Conservation (phyloP, 805 yeast species). For the Vanderwaltozyma verrucispora region DNA sequence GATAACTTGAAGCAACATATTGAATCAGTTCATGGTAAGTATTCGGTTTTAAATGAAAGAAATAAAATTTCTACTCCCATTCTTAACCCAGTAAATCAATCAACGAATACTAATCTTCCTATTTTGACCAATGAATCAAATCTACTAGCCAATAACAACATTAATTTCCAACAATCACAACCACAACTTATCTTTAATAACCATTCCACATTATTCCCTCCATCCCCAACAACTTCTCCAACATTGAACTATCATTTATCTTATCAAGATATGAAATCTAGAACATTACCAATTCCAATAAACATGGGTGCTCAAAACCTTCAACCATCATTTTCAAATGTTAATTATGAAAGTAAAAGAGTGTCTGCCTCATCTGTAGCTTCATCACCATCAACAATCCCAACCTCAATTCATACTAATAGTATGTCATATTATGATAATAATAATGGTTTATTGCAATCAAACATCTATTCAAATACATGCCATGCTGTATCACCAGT, state of each 20-base stretch:
- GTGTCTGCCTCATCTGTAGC: neutral
- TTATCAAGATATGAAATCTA: slow-evolving; percentile 1
- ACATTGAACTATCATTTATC: neutral
- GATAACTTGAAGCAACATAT: slow-evolving; percentile 88
- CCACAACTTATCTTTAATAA: neutral
- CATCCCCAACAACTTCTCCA: neutral
- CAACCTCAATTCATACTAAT: neutral
- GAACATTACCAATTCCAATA: slow-evolving; percentile 1
- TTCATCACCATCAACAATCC: neutral
- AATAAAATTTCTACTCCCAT: neutral
- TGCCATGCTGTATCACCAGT: neutral
- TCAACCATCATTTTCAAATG: neutral
- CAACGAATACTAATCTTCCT: too few species aligned
- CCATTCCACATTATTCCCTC: neutral
- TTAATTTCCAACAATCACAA: neutral
- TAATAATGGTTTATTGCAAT: too few species aligned
- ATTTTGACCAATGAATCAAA: neutral
- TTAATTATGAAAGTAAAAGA: neutral
- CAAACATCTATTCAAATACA: neutral
- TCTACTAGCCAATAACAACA: neutral
- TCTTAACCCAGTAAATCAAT: neutral
- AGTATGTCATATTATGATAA: too few species aligned
- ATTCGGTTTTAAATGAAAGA: neutral
- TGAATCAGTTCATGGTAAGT: slow-evolving; percentile 61
- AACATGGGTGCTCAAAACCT: too few species aligned